These are phyloP conservation scores for Aaosphaeria arxii DNA, from an alignment of 2,329 filamentous ascomycete species.

Conservation along the genomic window DNA sequence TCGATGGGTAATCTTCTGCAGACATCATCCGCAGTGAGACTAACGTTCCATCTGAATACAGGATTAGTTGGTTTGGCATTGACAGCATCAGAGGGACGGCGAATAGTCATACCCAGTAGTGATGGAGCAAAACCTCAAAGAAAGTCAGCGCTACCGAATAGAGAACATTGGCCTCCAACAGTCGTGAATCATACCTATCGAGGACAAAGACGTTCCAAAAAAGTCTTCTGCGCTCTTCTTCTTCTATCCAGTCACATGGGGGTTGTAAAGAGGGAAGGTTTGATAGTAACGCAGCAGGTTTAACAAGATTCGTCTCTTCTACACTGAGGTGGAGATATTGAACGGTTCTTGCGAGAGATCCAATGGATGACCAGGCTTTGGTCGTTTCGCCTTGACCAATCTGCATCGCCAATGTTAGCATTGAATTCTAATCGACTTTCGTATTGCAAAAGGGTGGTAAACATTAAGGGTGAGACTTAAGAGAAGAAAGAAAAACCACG, in stretches of 20 bases:
- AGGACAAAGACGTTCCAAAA: constrained; percentile 20
- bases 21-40: constrained; percentile 17
- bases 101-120: constrained; percentile 6
- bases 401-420: neutral
- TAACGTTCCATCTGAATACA: constrained; percentile 12
- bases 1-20: constrained; percentile 15
- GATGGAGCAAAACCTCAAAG: constrained; percentile 10
- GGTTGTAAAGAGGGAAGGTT: neutral
- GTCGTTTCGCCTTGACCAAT: neutral
- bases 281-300: neutral
- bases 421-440: neutral
- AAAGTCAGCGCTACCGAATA: neutral
- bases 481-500: neutral
- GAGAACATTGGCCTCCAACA: neutral
- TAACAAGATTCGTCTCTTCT: neutral
- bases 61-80: neutral
- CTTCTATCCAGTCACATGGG: constrained; percentile 12
- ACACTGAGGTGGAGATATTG: neutral
- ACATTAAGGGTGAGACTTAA: neutral
- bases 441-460: neutral
- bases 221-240: constrained; percentile 14
- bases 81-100: neutral
- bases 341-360: neutral
- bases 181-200: constrained; percentile 5
- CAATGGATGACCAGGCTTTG: neutral